phyloP scores from a whole-genome alignment of 345 rosid species.

The Odontarrhena argentea region DNA sequence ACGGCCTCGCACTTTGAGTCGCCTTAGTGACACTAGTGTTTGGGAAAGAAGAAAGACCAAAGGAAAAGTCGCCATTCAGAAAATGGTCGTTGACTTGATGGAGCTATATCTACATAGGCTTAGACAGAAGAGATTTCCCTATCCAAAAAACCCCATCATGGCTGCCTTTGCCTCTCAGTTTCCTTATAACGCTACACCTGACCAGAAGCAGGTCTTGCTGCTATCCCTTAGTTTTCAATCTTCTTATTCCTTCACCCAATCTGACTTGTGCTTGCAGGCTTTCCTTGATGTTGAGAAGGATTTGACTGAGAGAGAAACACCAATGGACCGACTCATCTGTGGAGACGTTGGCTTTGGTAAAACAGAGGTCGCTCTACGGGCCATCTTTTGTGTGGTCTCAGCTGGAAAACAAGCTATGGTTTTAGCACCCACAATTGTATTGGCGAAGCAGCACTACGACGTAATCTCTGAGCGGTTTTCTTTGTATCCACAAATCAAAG shows the following conservation, averaged over 20 bases:
- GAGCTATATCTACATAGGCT: slow-evolving; percentile 91
- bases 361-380: slow-evolving; percentile 96
- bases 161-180: slow-evolving; percentile 69
- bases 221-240: slow-evolving; percentile 23
- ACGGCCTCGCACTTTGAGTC: slow-evolving; percentile 80
- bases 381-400: slow-evolving; percentile 81
- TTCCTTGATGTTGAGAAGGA: slow-evolving; percentile 90
- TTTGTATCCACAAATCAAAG: slow-evolving; percentile 55
- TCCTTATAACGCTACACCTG: slow-evolving; percentile 86
- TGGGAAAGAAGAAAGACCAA: slow-evolving; percentile 96
- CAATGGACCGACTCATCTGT: slow-evolving; percentile 94
- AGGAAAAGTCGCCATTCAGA: slow-evolving; percentile 94
- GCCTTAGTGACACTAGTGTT: slow-evolving; percentile 69
- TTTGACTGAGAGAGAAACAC: slow-evolving; percentile 87
- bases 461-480: slow-evolving; percentile 84
- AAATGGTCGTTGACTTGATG: slow-evolving; percentile 98
- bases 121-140: slow-evolving; percentile 79
- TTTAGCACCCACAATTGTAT: slow-evolving; percentile 89
- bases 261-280: slow-evolving; percentile 63
- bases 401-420: slow-evolving; percentile 97
- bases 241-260: slow-evolving; percentile 30
- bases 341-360: slow-evolving; percentile 99
- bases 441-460: slow-evolving; percentile 94
- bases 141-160: slow-evolving; percentile 67
- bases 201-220: slow-evolving; percentile 68